Conservation (phyloP, 192 early-diverging fungal species). For the Coemansia sp. region DNA sequence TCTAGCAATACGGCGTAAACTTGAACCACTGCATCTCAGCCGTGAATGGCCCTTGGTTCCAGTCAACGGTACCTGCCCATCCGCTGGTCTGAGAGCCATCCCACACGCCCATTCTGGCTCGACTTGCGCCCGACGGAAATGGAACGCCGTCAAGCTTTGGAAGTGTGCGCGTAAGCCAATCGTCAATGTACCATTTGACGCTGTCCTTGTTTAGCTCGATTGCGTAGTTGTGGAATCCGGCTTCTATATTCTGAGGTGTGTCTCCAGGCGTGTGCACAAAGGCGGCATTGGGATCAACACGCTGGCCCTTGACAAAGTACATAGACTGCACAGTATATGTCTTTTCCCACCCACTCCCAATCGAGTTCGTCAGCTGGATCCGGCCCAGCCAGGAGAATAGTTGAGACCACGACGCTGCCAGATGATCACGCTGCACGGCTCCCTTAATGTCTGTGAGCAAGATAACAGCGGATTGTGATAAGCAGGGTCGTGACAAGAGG, state of each 20-base stretch:
- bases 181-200: conserved; percentile 65
- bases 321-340: conserved; percentile 57
- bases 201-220: conserved; percentile 62
- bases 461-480: background rate
- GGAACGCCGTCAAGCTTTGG: conserved; percentile 22
- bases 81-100: conserved; percentile 50
- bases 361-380: conserved; percentile 65
- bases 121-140: conserved; percentile 38
- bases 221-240: conserved; percentile 60
- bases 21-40: conserved; percentile 42
- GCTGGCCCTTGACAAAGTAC: conserved; percentile 60
- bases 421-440: conserved; percentile 3
- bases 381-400: conserved; percentile 57
- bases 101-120: conserved; percentile 55
- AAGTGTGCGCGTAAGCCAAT: conserved; percentile 54
- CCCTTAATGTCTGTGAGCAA: background rate
- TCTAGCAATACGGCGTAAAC: conserved; percentile 41
- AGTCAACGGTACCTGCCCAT: conserved; percentile 57
- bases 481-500: background rate
- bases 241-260: conserved; percentile 39
- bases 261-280: conserved; percentile 43
- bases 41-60: conserved; percentile 36
- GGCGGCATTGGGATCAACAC: conserved; percentile 38
- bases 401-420: conserved; percentile 59
- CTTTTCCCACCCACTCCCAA: conserved; percentile 67